A percentile compares a stretch with the other conserved stretches of the same genome.
These are phyloP conservation scores for Cladophialophora carrionii DNA, from an alignment of 2,329 filamentous ascomycete genomes.

Conservation along the genomic window DNA sequence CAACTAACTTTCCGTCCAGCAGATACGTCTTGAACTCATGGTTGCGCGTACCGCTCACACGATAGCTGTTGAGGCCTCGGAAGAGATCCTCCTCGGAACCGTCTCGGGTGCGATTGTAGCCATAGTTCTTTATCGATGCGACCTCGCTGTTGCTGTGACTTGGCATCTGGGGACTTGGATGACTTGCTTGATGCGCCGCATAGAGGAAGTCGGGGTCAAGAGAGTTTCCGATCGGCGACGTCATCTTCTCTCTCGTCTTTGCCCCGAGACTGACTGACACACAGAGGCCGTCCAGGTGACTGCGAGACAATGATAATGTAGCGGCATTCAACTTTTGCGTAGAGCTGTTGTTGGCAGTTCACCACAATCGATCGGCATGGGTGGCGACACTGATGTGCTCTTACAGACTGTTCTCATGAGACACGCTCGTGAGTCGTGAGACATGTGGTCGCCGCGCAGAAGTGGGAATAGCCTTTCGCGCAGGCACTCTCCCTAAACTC, in stretches of 20 bases:
- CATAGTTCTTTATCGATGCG: slow-evolving; percentile 31
- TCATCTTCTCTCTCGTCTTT: slow-evolving; percentile 28
- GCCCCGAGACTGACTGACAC: slow-evolving; percentile 26
- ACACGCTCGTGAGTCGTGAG: slow-evolving; percentile 22
- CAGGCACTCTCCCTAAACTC: slow-evolving; percentile 13
- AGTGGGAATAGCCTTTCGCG: slow-evolving; percentile 10
- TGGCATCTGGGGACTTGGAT: slow-evolving; percentile 23
- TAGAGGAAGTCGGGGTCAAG: slow-evolving; percentile 25
- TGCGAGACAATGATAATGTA: slow-evolving; percentile 31
- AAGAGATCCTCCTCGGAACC: slow-evolving; percentile 27
- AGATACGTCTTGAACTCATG: slow-evolving; percentile 32
- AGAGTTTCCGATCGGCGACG: slow-evolving; percentile 26
- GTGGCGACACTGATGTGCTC: slow-evolving; percentile 23
- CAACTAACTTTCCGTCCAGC: slow-evolving; percentile 31
- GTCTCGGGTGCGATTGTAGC: slow-evolving; percentile 27
- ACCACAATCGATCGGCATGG: slow-evolving; percentile 27
- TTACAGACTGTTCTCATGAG: slow-evolving; percentile 24
- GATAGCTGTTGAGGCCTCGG: slow-evolving; percentile 28
- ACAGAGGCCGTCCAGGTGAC: slow-evolving; percentile 23
- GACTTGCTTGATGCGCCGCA: slow-evolving; percentile 25
- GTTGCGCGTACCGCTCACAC: slow-evolving; percentile 28
- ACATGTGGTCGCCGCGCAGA: slow-evolving; percentile 16
- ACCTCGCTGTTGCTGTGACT: slow-evolving; percentile 28
- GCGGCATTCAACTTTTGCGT: slow-evolving; percentile 30
- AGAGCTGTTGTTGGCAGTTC: slow-evolving; percentile 26